A percentile compares a stretch with the other conserved stretches of the same genome.
phyloP scores from a whole-genome alignment of 495 filamentous ascomycete species.

The Penicillium pancosmium region DNA sequence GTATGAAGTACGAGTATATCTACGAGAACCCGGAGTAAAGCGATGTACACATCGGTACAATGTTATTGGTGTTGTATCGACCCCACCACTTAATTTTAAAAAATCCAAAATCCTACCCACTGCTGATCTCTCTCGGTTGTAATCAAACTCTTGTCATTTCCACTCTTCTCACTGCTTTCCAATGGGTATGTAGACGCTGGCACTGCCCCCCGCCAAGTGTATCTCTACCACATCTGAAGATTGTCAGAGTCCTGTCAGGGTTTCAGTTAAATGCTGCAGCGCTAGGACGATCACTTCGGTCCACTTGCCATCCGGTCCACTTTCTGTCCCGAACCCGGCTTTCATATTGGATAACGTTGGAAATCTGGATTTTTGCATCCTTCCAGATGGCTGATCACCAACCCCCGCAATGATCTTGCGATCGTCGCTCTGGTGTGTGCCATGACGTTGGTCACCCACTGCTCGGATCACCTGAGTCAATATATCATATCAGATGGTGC shows the following conservation, averaged over 20 bases:
- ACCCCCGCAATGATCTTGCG: conserved; percentile 1
- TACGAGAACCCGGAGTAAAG: too few relatives aligned
- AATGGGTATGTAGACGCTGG: neutral
- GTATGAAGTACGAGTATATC: too few relatives aligned
- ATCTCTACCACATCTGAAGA: neutral
- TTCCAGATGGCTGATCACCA: conserved; percentile 1
- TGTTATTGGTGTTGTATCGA: too few relatives aligned
- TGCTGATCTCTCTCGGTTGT: neutral
- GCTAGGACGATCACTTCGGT: neutral
- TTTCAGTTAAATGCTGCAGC: conserved; percentile 2
- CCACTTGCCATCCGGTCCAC: neutral
- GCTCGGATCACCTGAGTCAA: neutral
- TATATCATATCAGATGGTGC: neutral
- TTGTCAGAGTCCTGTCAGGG: neutral
- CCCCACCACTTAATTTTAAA: neutral
- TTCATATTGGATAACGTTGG: neutral
- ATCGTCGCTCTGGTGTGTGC: neutral
- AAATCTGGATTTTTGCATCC: neutral
- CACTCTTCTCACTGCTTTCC: neutral
- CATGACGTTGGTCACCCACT: neutral
- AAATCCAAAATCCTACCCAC: neutral
- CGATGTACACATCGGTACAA: too few relatives aligned
- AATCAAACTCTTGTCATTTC: neutral
- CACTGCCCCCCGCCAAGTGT: neutral
- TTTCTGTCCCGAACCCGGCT: neutral